Conservation (phyloP, 2,329 filamentous ascomycete species). For the Colletotrichum filicis region DNA sequence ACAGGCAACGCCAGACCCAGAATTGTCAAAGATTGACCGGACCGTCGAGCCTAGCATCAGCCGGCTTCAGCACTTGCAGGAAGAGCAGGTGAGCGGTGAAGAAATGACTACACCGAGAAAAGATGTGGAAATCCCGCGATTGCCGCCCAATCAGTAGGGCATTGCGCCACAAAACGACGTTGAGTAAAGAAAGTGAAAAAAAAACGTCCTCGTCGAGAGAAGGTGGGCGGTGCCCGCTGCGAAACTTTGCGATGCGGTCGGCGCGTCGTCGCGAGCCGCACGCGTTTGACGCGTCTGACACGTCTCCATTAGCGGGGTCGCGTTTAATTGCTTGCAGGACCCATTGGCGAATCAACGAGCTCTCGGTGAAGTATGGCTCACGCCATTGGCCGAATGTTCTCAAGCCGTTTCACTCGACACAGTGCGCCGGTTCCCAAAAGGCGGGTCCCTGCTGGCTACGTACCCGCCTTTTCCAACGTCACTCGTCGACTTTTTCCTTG, state of each 20-base stretch:
- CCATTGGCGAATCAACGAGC: constrained; percentile 16
- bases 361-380: background rate
- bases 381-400: constrained; percentile 9
- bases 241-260: constrained; percentile 21
- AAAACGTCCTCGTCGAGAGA: background rate
- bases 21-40: background rate
- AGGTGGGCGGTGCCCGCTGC: constrained; percentile 12
- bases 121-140: background rate
- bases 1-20: background rate
- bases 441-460: constrained; percentile 20
- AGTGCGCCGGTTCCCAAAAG: background rate
- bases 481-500: background rate
- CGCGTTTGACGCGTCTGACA: constrained; percentile 25
- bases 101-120: background rate
- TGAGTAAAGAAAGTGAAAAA: background rate
- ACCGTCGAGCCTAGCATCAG: background rate
- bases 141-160: background rate
- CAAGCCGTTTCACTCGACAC: constrained; percentile 23
- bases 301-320: constrained; percentile 2
- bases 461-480: constrained; percentile 24
- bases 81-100: background rate
- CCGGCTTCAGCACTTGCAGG: background rate
- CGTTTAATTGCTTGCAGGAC: constrained; percentile 24
- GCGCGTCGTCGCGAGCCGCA: constrained; percentile 26
- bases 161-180: background rate